Evolutionary conservation across 768 basidiomycete genomes (phyloP).

Genomic region (Suillus alpinus): DNA sequence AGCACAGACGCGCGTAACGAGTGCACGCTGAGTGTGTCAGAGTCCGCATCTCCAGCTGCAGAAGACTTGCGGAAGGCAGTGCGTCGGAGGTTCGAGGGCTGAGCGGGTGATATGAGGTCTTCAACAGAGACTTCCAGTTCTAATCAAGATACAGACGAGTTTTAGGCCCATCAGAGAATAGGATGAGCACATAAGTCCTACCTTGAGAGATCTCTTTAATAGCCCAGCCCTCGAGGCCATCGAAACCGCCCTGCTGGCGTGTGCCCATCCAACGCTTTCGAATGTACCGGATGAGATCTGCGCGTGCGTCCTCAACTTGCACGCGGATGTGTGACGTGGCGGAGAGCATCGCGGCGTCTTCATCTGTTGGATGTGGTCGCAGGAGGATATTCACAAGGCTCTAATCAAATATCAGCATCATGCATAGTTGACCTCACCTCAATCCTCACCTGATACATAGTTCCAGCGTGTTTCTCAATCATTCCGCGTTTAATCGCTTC

Average conservation of each 20-base stretch:
- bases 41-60: constrained; percentile 26
- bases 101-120: constrained; percentile 58
- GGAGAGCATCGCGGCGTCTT: constrained; percentile 59
- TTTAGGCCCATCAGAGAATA: neutral
- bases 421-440: neutral
- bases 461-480: constrained; percentile 59
- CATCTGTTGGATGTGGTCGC: constrained; percentile 59
- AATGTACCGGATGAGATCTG: constrained; percentile 54
- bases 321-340: constrained; percentile 68
- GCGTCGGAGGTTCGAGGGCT: constrained; percentile 19
- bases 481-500: constrained; percentile 60
- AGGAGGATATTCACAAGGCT: constrained; percentile 75
- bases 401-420: constrained; percentile 33
- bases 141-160: constrained; percentile 24
- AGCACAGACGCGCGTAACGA: constrained; percentile 46
- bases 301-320: constrained; percentile 68
- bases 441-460: constrained; percentile 69
- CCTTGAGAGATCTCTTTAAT: constrained; percentile 72
- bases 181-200: constrained; percentile 7
- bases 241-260: constrained; percentile 77
- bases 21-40: constrained; percentile 42
- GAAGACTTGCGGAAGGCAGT: constrained; percentile 8
- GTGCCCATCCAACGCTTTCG: constrained; percentile 75
- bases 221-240: constrained; percentile 80
- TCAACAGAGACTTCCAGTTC: constrained; percentile 80